Percentiles rank a stretch among this genome's conserved stretches.
phyloP scores from a whole-genome alignment of 768 basidiomycete species.

The Tylopilus plumbeoviolaceoides region DNA sequence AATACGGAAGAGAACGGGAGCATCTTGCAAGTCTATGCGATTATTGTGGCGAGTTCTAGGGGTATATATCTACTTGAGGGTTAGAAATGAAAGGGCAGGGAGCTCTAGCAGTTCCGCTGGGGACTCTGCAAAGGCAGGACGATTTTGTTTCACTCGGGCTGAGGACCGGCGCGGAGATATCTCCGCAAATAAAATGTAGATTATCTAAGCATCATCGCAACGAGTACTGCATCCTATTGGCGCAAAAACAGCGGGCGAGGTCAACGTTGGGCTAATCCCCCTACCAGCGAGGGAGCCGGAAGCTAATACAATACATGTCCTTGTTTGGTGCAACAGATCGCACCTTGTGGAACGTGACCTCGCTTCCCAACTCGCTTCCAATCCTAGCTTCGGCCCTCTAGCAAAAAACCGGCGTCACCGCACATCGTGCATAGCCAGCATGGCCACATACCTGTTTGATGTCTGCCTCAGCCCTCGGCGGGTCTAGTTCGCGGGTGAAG shows the following conservation, averaged over 20 bases:
- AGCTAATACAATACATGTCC: slow-evolving; percentile 97
- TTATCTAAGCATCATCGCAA: slow-evolving; percentile 25
- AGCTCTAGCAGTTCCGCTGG: slow-evolving; percentile 17
- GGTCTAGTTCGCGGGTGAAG: slow-evolving; percentile 84
- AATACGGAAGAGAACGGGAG: slow-evolving; percentile 39
- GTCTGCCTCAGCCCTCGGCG: slow-evolving; percentile 64
- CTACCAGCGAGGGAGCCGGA: slow-evolving; percentile 58
- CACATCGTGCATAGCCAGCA: background rate
- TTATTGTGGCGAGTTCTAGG: slow-evolving; percentile 22
- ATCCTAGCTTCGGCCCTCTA: slow-evolving; percentile 74
- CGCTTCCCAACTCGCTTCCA: slow-evolving; percentile 47
- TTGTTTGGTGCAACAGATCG: slow-evolving; percentile 94
- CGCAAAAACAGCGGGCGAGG: background rate
- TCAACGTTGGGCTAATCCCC: slow-evolving; percentile 6
- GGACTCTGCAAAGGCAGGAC: slow-evolving; percentile 1
- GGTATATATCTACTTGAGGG: slow-evolving; percentile 30
- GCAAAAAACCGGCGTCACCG: slow-evolving; percentile 17
- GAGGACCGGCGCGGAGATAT: slow-evolving; percentile 19
- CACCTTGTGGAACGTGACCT: slow-evolving; percentile 65
- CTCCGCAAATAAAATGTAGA: slow-evolving; percentile 27
- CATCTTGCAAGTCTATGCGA: slow-evolving; percentile 25
- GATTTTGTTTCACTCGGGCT: slow-evolving; percentile 4
- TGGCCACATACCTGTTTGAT: slow-evolving; percentile 65
- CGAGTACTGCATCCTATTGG: background rate
- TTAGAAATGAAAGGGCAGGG: slow-evolving; percentile 13